A percentile compares a stretch with the other conserved stretches of the same genome.
These are phyloP conservation scores for Globisporangium apiculatum DNA, from an alignment of 352 stramenopile species.

Conservation along the genomic window DNA sequence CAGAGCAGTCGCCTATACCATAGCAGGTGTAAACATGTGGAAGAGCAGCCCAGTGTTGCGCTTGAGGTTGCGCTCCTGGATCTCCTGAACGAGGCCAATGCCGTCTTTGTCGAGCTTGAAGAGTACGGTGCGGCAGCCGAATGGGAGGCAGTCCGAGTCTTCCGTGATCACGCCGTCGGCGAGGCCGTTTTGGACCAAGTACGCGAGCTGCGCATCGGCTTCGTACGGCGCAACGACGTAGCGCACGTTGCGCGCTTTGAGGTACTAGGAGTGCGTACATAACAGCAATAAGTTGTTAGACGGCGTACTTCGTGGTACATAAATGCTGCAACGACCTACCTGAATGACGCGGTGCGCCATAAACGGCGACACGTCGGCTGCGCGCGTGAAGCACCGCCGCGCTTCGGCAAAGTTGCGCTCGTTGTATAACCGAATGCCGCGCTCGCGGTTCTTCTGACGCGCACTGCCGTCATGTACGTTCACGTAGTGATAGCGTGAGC, in stretches of 20 bases:
- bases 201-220: conserved; percentile 95
- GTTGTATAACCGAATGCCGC: conserved; percentile 50
- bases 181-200: conserved; percentile 66
- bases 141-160: conserved; percentile 94
- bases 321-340: conserved; percentile 15
- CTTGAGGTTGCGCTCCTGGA: conserved; percentile 60
- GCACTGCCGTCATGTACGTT: conserved; percentile 15
- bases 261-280: conserved; percentile 15
- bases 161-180: conserved; percentile 94
- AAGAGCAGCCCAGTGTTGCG: conserved; percentile 67
- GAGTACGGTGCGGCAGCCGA: conserved; percentile 87
- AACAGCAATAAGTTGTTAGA: too few species aligned
- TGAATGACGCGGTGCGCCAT: conserved; percentile 80
- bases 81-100: conserved; percentile 78
- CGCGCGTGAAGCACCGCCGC: conserved; percentile 61
- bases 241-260: conserved; percentile 58
- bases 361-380: conserved; percentile 70
- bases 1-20: conserved; percentile 32
- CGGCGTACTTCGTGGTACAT: too few species aligned
- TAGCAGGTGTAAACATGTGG: conserved; percentile 80
- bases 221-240: conserved; percentile 97
- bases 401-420: conserved; percentile 52
- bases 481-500: not conserved
- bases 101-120: conserved; percentile 95
- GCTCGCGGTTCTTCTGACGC: conserved; percentile 61